These are phyloP conservation scores for Diaporthe sp. DNA, from an alignment of 2,329 filamentous ascomycete species.

Conservation along the genomic window DNA sequence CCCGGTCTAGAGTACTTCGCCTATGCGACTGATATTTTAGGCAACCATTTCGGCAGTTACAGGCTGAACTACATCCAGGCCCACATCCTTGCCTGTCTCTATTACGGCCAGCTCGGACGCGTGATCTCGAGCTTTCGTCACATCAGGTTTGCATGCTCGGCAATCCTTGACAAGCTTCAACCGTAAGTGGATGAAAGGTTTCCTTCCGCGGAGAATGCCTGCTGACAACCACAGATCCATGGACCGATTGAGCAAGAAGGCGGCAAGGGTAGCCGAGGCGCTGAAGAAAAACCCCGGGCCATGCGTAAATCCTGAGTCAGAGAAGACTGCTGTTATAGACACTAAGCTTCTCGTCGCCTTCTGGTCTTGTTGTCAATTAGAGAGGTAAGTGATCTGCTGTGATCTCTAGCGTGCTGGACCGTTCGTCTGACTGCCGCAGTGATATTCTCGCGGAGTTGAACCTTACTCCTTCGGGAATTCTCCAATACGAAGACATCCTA, in stretches of 20 bases:
- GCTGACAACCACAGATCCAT: slow-evolving; percentile 52
- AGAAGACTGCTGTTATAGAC: slow-evolving; percentile 52
- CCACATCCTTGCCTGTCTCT: slow-evolving; percentile 85
- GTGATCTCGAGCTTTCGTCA: slow-evolving; percentile 84
- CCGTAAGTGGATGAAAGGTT: slow-evolving; percentile 60
- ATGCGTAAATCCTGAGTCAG: slow-evolving; percentile 34
- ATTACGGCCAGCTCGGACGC: slow-evolving; percentile 87
- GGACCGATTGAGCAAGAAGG: slow-evolving; percentile 50
- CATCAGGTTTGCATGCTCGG: slow-evolving; percentile 66
- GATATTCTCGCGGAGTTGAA: slow-evolving; percentile 91
- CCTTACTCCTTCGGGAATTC: slow-evolving; percentile 68
- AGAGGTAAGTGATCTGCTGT: slow-evolving; percentile 71
- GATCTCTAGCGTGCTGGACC: slow-evolving; percentile 14
- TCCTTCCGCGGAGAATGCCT: neutral
- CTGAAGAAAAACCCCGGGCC: slow-evolving; percentile 29
- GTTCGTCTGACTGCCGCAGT: slow-evolving; percentile 54
- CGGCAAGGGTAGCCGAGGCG: neutral
- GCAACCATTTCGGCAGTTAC: slow-evolving; percentile 81
- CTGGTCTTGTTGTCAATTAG: slow-evolving; percentile 93
- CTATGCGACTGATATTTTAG: slow-evolving; percentile 86
- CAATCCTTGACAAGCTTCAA: slow-evolving; percentile 78
- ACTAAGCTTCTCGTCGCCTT: slow-evolving; percentile 82
- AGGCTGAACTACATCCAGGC: slow-evolving; percentile 88
- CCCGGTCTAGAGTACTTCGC: slow-evolving; percentile 93
- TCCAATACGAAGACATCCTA: slow-evolving; percentile 72